Conservation (phyloP, 768 basidiomycete genomes). For the Suillus lakei region DNA sequence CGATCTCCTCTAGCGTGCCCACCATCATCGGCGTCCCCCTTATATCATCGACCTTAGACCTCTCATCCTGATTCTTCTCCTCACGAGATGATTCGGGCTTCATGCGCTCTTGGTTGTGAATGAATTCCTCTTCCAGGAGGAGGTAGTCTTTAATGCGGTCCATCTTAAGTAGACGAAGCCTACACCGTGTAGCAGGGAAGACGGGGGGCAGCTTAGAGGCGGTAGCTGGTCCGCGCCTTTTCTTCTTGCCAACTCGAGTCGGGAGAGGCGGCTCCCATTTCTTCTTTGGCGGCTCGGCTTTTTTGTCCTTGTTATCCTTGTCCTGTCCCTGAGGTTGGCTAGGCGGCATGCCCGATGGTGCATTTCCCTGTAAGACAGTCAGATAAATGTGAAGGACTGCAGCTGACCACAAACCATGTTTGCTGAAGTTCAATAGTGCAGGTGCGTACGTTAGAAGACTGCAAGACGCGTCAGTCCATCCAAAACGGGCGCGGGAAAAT, state of each 20-base stretch:
- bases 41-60: slow-evolving; percentile 91
- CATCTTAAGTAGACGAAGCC: slow-evolving; percentile 92
- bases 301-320: slow-evolving; percentile 51
- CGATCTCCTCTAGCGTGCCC: slow-evolving; percentile 96
- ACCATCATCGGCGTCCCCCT: slow-evolving; percentile 98
- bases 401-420: slow-evolving; percentile 27
- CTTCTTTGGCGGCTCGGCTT: slow-evolving; percentile 68
- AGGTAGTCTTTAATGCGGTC: slow-evolving; percentile 99
- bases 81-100: slow-evolving; percentile 88
- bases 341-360: slow-evolving; percentile 63
- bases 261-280: slow-evolving; percentile 99
- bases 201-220: slow-evolving; percentile 92
- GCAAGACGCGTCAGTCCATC: slow-evolving; percentile 56
- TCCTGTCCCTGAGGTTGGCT: slow-evolving; percentile 50
- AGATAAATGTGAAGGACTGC: slow-evolving; percentile 3
- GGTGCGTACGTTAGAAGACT: not conserved
- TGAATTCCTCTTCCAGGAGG: slow-evolving; percentile 93
- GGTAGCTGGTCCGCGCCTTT: slow-evolving; percentile 87
- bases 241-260: slow-evolving; percentile 97
- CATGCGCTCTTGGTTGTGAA: slow-evolving; percentile 88
- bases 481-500: not conserved
- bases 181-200: slow-evolving; percentile 93
- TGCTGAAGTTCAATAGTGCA: slow-evolving; percentile 9
- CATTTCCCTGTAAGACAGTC: slow-evolving; percentile 63
- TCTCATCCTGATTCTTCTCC: slow-evolving; percentile 95